Evolutionary conservation across 495 filamentous ascomycete genomes (phyloP).

Genomic region (Bombardia bombarda): DNA sequence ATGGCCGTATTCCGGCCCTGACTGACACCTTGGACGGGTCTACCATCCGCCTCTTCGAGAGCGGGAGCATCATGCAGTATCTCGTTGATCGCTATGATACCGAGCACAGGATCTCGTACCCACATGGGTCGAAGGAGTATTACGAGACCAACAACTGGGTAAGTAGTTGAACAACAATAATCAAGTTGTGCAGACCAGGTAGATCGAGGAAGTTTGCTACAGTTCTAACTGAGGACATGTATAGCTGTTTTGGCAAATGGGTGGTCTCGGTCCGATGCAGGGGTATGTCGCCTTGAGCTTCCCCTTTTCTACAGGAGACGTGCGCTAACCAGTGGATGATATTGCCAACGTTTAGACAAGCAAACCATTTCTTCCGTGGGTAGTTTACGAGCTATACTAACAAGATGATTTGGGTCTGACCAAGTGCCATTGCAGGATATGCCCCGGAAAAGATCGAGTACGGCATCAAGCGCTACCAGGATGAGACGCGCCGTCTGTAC

Average conservation of each 20-base stretch:
- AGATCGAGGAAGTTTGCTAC: not conserved
- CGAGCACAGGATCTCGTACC: conserved; percentile 79
- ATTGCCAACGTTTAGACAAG: conserved; percentile 33
- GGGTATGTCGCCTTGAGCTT: conserved; percentile 26
- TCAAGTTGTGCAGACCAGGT: too few species aligned
- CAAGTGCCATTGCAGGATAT: conserved; percentile 39
- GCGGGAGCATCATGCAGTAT: conserved; percentile 80
- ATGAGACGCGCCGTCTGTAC: conserved; percentile 77
- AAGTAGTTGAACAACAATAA: conserved; percentile 6
- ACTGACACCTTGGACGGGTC: conserved; percentile 75
- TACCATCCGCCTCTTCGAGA: conserved; percentile 72
- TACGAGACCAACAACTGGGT: conserved; percentile 78
- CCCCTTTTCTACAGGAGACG: not conserved
- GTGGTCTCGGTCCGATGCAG: conserved; percentile 88
- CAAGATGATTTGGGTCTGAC: not conserved
- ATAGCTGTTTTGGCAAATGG: conserved; percentile 46
- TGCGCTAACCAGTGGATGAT: conserved; percentile 3
- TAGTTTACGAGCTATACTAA: not conserved
- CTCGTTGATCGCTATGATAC: conserved; percentile 72
- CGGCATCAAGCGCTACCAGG: conserved; percentile 72
- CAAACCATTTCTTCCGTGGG: conserved; percentile 75
- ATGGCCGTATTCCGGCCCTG: conserved; percentile 89
- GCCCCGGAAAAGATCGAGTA: conserved; percentile 84
- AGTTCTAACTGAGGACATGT: not conserved
- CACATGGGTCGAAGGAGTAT: conserved; percentile 61